These are phyloP conservation scores for Cladosporium sp. DNA, from an alignment of 2,329 filamentous ascomycete genomes.

Conservation along the genomic window DNA sequence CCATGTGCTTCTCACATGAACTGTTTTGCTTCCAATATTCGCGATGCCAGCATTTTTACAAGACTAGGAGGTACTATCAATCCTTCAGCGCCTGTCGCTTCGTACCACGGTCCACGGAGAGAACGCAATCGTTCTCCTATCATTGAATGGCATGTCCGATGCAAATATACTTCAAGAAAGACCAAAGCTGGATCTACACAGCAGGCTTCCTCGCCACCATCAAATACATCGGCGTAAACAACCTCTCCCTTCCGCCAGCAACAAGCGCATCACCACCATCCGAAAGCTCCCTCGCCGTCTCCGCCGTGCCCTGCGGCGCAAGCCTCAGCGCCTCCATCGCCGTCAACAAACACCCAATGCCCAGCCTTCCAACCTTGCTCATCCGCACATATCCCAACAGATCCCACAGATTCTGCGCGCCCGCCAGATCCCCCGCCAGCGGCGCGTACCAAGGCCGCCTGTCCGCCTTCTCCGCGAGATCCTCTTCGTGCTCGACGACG, in stretches of 20 bases:
- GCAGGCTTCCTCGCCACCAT: conserved; percentile 85
- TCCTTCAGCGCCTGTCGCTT: no score
- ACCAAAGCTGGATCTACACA: background rate
- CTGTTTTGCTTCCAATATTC: no score
- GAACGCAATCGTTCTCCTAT: no score
- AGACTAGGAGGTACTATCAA: no score
- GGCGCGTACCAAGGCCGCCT: conserved; percentile 30
- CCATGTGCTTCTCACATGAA: no score
- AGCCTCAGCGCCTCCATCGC: conserved; percentile 1
- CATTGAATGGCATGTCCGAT: no score
- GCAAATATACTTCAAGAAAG: no score
- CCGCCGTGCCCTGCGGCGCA: conserved; percentile 3
- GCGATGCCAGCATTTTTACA: no score
- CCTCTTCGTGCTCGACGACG: conserved; percentile 30
- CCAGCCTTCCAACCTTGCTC: background rate
- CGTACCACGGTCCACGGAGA: no score
- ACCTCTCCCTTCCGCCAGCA: conserved; percentile 64
- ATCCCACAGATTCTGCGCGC: conserved; percentile 5
- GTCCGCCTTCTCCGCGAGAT: conserved; percentile 28
- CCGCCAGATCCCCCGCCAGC: conserved; percentile 16
- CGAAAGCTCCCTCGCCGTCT: conserved; percentile 46
- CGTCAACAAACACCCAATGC: background rate
- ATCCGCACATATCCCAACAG: conserved; percentile 7
- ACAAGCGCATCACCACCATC: conserved; percentile 63
- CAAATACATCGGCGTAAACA: conserved; percentile 96